phyloP scores from a whole-genome alignment of 306 rosid species.

The Nissolia schottii region DNA sequence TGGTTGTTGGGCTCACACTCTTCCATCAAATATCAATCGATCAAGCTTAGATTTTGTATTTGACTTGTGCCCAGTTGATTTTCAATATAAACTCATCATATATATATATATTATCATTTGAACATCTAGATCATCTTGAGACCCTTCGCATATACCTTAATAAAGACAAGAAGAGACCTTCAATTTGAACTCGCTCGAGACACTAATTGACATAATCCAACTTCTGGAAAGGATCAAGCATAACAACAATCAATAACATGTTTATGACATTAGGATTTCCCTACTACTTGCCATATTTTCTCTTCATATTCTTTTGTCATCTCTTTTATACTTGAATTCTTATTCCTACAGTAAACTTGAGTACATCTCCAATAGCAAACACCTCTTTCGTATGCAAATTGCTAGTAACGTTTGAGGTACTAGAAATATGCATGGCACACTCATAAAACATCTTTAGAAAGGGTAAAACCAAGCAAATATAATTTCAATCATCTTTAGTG shows the following conservation, averaged over 20 bases:
- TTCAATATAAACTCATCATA: not conserved
- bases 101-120: not conserved
- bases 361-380: no score
- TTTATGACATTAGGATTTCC: not conserved
- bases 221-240: not conserved
- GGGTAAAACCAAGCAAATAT: no score
- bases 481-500: no score
- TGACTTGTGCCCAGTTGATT: not conserved
- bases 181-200: not conserved
- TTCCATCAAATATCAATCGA: slow-evolving; percentile 5
- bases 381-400: no score
- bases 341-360: no score
- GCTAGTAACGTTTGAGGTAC: no score
- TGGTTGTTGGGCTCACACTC: not conserved
- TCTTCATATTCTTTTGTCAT: no score
- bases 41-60: not conserved
- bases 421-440: no score
- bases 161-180: slow-evolving; percentile 7
- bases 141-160: not conserved
- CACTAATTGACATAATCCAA: not conserved
- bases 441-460: no score
- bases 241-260: no score
- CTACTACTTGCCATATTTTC: not conserved
- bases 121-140: not conserved
- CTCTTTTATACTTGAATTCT: no score